Conservation (phyloP, 371 early-diverging fungal species). For the Saksenaea oblongispora region DNA sequence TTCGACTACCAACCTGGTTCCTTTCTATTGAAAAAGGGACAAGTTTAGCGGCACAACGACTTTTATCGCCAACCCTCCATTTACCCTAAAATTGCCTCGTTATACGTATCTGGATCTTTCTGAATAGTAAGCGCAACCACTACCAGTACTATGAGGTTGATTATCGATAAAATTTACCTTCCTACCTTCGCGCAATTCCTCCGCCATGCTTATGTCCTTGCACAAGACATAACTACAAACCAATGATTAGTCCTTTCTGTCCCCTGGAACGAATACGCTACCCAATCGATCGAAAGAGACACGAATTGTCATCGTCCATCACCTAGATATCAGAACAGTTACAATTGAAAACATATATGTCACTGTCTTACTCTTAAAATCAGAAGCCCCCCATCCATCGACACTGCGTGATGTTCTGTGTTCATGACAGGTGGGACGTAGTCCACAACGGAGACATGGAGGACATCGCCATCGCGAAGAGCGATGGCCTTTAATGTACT, state of each 20-base stretch:
- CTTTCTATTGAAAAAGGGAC: background rate
- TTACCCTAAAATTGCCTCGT: slow-evolving; percentile 23
- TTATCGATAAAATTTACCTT: background rate
- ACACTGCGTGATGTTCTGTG: slow-evolving; percentile 3
- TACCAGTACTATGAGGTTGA: background rate
- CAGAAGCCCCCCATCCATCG: slow-evolving; percentile 18
- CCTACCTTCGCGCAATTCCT: slow-evolving; percentile 43
- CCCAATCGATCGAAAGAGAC: slow-evolving; percentile 46
- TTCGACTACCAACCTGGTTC: background rate
- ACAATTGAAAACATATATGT: slow-evolving; percentile 12
- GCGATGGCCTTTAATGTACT: slow-evolving; percentile 17
- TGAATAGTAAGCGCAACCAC: slow-evolving; percentile 18
- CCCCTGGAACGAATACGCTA: background rate
- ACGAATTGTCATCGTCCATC: slow-evolving; percentile 59
- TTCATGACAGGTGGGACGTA: background rate
- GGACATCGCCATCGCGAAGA: slow-evolving; percentile 38
- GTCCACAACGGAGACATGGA: slow-evolving; percentile 27
- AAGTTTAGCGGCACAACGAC: background rate
- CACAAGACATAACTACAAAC: slow-evolving; percentile 37
- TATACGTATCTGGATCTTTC: slow-evolving; percentile 22
- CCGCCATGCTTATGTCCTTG: slow-evolving; percentile 22
- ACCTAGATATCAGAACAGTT: slow-evolving; percentile 26
- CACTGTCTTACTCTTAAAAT: slow-evolving; percentile 19
- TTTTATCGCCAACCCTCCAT: too few relatives aligned
- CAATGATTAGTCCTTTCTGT: background rate